Base-by-base conservation (phyloP, 2,329 filamentous ascomycete species). In the Colletotrichum graminicola region DNA sequence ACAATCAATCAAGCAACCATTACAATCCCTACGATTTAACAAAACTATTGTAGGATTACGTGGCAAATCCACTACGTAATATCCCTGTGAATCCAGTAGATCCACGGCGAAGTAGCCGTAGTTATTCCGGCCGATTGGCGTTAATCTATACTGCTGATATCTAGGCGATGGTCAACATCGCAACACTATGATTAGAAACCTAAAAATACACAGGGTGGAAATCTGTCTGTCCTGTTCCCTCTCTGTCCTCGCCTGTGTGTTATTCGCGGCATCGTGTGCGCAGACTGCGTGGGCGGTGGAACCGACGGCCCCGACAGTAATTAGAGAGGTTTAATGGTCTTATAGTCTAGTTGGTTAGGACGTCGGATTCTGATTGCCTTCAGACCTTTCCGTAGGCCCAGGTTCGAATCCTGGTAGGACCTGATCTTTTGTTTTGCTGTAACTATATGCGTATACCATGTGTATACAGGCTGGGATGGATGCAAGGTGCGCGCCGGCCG, bases 301-400 rank as follows among this genome's bases (percentile, higher is more conserved):
- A 39, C 21, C 49, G 23, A 10, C 32, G 32, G 4, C 5, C 10
- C 7, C 12, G 32, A 14, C 61, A 54, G 21, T 34, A 14, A 16
- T 1, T 18, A 6, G 12, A 29, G 26, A 10, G 5, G 55, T 21
- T 32, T 5, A 14, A 6, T 6, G 65, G 68, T 71, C 64, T 45
- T 68, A 47, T 62, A 71, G 68, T 71, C 68, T 71, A 71, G 68
- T 63, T 63, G 68, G 59, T 68, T 68, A 68, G 59, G 68, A 68
- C 59, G 68, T 68, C 59, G 68, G 68, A 71, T 68, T 71, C 68
- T 71, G 68, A 71, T 43, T 2, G 34, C 1, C 1, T 12, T 60
- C 39, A 60, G 52, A 54, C 23, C 45, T 47, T 71, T 71, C 65
- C 68, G 65, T 71, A 71, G 16, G 65, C 65, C 68, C 68, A 68